Base-by-base conservation (phyloP, 371 early-diverging fungal species). In the Conidiobolus incongruus region DNA sequence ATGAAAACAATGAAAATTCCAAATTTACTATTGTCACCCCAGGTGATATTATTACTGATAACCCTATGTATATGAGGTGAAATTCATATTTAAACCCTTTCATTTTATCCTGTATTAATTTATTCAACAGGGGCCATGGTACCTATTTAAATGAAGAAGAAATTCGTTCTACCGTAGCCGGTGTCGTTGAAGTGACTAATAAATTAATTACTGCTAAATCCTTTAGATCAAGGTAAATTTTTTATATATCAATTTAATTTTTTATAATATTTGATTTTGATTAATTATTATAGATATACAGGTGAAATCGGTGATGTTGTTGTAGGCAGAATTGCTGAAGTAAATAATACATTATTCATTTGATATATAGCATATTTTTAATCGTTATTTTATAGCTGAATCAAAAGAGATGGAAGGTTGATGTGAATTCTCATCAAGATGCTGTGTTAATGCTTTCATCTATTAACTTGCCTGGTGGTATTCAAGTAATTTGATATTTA, bases 291-390 rank as follows among this genome's bases (percentile, higher is more conserved):
- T 46, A 71, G 77, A 59, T 84, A 84, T 53, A 68, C 68, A 10
- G 90, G 90, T 35, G 90, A 96, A 52, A 85, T 98, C 48, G 99
- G 99, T 38, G 98, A 99, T 66, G 87, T 98, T 37, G 86, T 99
- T 0, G 90, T 99, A 3, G 99, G 98, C 1, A 66, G 98, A 34
- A 81, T 99, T 28, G 82, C 80, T 20, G 91, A 88, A 51, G 83
- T 89, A 39, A 61, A 53, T n/a, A 38, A 26, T 4, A 39, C 51
- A 28, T 17, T 17, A 13, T 24, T 41, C 26, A 10, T 5, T 20
- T 22, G 7, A 6, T 16, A n/a, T 24, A 35, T 35, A 7, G 4
- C 32, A 11, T 29, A 5, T 39, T 30, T 17, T 4, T 34, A 30
- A 16, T 21, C 22, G 12, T 22, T 33, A n/a, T 1, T 15, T 1